A percentile compares a stretch with the other conserved stretches of the same genome.
Evolutionary conservation across 2,329 filamentous ascomycete genomes (phyloP).

Genomic region (Colletotrichum tabaci): DNA sequence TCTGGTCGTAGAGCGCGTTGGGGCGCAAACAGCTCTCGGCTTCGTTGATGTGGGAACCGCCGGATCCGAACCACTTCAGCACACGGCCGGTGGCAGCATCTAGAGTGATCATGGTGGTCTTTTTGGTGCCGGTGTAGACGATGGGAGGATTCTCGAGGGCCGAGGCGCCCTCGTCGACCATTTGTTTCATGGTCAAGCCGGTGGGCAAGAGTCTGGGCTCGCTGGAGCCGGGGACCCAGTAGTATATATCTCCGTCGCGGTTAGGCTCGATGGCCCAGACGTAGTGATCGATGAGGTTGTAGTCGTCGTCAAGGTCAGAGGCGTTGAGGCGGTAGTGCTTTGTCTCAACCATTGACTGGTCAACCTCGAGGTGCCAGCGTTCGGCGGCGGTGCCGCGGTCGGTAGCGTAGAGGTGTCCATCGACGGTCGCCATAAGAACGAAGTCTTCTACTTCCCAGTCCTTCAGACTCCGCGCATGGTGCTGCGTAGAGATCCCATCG

Average conservation of each 20-base stretch:
- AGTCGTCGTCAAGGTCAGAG: conserved; percentile 72
- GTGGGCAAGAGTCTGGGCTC: conserved; percentile 75
- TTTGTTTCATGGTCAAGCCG: conserved; percentile 83
- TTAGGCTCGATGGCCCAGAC: conserved; percentile 96
- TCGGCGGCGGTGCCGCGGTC: conserved; percentile 88
- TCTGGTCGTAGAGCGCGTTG: conserved; percentile 76
- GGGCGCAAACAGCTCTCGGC: conserved; percentile 83
- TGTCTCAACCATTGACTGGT: conserved; percentile 92
- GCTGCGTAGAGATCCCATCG: conserved; percentile 83
- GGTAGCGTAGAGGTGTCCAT: conserved; percentile 93
- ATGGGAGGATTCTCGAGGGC: conserved; percentile 82
- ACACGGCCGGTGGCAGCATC: conserved; percentile 89
- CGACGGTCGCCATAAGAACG: conserved; percentile 99
- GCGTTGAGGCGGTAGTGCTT: conserved; percentile 82
- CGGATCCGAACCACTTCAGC: conserved; percentile 86
- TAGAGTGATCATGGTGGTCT: conserved; percentile 89
- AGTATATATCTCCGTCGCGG: conserved; percentile 87
- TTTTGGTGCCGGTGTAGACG: conserved; percentile 92
- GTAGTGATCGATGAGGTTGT: conserved; percentile 83
- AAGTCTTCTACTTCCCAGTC: conserved; percentile 99
- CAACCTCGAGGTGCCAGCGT: conserved; percentile 88
- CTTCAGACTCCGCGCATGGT: conserved; percentile 95
- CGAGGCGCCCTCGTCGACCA: conserved; percentile 87
- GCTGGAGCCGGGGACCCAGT: conserved; percentile 80
- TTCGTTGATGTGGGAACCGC: conserved; percentile 77